phyloP scores from a whole-genome alignment of 768 basidiomycete species.

The Guyanaporus albipodus region DNA sequence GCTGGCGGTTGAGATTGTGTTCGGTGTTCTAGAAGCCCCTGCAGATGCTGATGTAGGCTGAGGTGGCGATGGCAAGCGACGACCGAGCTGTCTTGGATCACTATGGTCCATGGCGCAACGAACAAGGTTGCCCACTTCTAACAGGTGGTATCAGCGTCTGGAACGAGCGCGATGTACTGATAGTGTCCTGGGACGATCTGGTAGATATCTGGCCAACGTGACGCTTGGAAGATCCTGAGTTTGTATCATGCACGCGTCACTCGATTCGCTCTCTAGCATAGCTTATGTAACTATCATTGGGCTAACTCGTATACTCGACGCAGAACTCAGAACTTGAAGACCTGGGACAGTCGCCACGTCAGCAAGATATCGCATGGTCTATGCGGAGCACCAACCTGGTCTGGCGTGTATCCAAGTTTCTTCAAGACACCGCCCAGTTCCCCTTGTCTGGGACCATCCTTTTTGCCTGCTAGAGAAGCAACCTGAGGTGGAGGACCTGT shows the following conservation, averaged over 20 bases:
- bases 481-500: constrained; percentile 82
- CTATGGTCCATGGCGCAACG: constrained; percentile 48
- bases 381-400: constrained; percentile 57
- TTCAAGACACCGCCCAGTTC: constrained; percentile 78
- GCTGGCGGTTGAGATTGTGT: constrained; percentile 25
- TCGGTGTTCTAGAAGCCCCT: constrained; percentile 31
- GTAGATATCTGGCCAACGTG: constrained; percentile 11
- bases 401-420: constrained; percentile 78
- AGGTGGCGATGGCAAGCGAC: constrained; percentile 35
- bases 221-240: neutral
- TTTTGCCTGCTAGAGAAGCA: constrained; percentile 83
- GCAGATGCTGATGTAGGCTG: constrained; percentile 36
- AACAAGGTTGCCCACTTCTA: neutral
- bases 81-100: constrained; percentile 38
- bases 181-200: constrained; percentile 5
- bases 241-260: constrained; percentile 29
- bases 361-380: neutral
- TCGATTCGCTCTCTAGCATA: constrained; percentile 4
- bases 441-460: constrained; percentile 81
- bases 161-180: neutral
- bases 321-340: constrained; percentile 43
- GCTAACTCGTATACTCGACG: too few species aligned
- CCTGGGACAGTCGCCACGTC: constrained; percentile 22
- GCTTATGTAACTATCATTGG: constrained; percentile 33
- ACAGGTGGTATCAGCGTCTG: constrained; percentile 7